Percentiles rank a stretch among this genome's conserved stretches.
Evolutionary conservation across 129 eudicot genomes (phyloP).

Genomic region (Pittosporum tobira): DNA sequence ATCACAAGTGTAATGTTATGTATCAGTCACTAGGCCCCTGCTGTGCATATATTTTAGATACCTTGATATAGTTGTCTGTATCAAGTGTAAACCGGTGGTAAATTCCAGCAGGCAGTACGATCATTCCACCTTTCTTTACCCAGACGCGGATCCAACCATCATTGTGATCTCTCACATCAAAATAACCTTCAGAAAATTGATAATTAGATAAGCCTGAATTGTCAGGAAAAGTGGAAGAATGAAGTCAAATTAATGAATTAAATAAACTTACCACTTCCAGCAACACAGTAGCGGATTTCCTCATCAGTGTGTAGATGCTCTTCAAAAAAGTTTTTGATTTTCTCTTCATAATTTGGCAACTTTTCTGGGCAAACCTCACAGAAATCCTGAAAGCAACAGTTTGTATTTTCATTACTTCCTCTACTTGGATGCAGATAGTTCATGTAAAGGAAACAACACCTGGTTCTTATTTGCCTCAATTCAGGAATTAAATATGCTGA

Average conservation of each 20-base stretch:
- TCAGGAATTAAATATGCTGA: neutral
- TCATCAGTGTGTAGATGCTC: conserved; percentile 98
- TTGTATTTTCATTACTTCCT: neutral
- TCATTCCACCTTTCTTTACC: conserved; percentile 97
- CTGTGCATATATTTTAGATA: too few species aligned
- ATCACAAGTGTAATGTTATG: too few species aligned
- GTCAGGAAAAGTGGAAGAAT: neutral
- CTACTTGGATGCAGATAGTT: neutral
- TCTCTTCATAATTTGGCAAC: conserved; percentile 80
- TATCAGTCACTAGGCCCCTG: too few species aligned
- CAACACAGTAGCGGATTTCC: conserved; percentile 91
- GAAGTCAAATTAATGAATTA: neutral
- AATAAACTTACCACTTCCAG: conserved; percentile 65
- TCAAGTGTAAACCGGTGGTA: conserved; percentile 98
- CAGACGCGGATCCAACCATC: conserved; percentile 93
- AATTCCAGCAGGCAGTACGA: conserved; percentile 91
- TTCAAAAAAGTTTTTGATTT: conserved; percentile 72
- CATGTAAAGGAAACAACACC: neutral
- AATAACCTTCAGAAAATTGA: conserved; percentile 52
- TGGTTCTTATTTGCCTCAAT: neutral
- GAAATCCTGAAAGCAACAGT: conserved; percentile 49
- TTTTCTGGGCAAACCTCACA: conserved; percentile 96
- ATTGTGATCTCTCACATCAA: conserved; percentile 84
- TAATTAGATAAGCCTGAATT: neutral
- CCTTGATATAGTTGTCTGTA: conserved; percentile 88